Evolutionary conservation across 2,329 filamentous ascomycete genomes (phyloP).

Genomic region (Beauveria sp.): DNA sequence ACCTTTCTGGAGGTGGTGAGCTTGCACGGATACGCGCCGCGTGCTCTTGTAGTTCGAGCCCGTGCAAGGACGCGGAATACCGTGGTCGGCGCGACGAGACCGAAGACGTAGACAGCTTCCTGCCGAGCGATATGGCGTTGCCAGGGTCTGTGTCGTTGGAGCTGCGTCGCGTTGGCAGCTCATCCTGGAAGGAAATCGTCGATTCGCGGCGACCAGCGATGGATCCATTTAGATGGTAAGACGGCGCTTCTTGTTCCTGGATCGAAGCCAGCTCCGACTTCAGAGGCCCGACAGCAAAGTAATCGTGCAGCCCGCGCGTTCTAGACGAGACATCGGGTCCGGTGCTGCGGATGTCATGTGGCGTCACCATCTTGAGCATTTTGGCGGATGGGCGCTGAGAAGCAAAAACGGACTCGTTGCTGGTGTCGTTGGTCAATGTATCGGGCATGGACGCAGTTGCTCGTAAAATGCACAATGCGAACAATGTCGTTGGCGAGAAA

Average conservation of each 20-base stretch:
- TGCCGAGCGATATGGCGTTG: conserved; percentile 22
- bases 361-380: conserved; percentile 18
- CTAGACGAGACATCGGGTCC: conserved; percentile 38
- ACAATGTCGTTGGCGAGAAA: background rate
- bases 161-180: conserved; percentile 22
- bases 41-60: conserved; percentile 36
- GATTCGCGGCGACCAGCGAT: conserved; percentile 20
- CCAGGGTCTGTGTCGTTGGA: conserved; percentile 21
- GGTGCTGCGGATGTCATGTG: conserved; percentile 23
- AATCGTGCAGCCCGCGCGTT: conserved; percentile 22
- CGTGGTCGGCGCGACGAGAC: conserved; percentile 38
- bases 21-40: conserved; percentile 34
- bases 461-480: background rate
- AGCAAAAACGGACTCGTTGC: conserved; percentile 2
- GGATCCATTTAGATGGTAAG: background rate
- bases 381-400: conserved; percentile 15
- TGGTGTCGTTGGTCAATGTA: conserved; percentile 10
- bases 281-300: conserved; percentile 17
- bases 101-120: conserved; percentile 40
- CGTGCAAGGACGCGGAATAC: conserved; percentile 40
- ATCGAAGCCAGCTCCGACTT: conserved; percentile 10
- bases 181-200: conserved; percentile 27
- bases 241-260: conserved; percentile 14
- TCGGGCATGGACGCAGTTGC: background rate
- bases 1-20: conserved; percentile 44